These are phyloP conservation scores for Xylaria flabelliformis DNA, from an alignment of 495 filamentous ascomycete species.

Conservation along the genomic window DNA sequence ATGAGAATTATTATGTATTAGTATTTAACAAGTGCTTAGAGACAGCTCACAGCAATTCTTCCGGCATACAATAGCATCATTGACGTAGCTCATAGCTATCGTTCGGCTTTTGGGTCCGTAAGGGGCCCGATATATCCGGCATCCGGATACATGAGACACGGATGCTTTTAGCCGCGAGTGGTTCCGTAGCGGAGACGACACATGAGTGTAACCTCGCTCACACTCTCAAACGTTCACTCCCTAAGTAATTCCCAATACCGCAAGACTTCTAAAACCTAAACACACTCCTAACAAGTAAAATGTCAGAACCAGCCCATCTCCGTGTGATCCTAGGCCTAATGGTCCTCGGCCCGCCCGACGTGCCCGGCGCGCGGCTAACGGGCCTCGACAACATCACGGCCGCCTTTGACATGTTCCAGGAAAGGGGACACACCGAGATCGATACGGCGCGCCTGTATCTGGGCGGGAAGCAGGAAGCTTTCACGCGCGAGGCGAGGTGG, in stretches of 20 bases:
- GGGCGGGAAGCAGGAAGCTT: constrained; percentile 75
- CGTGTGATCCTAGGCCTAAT: constrained; percentile 59
- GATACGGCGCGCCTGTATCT: constrained; percentile 76
- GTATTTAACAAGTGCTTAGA: neutral
- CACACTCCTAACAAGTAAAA: neutral
- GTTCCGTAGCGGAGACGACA: neutral
- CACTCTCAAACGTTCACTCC: too few relatives aligned
- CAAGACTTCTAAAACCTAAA: neutral
- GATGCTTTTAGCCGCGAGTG: constrained; percentile 16
- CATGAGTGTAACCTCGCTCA: neutral
- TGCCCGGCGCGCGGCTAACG: constrained; percentile 59
- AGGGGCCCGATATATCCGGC: neutral
- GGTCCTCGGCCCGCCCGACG: constrained; percentile 52
- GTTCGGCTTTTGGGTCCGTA: neutral
- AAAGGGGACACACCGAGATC: constrained; percentile 69
- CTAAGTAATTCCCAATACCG: neutral
- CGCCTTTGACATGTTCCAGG: constrained; percentile 66
- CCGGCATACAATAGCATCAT: neutral
- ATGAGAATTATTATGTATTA: neutral
- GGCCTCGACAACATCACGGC: constrained; percentile 66
- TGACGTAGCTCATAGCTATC: neutral
- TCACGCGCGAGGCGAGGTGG: constrained; percentile 74
- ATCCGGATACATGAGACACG: neutral
- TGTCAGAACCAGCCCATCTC: constrained; percentile 42
- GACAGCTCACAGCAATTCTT: neutral